Percentiles rank a stretch among this genome's conserved stretches.
Evolutionary conservation across 1,284 basidiomycete genomes (phyloP).

Genomic region (Mycena citricolor): DNA sequence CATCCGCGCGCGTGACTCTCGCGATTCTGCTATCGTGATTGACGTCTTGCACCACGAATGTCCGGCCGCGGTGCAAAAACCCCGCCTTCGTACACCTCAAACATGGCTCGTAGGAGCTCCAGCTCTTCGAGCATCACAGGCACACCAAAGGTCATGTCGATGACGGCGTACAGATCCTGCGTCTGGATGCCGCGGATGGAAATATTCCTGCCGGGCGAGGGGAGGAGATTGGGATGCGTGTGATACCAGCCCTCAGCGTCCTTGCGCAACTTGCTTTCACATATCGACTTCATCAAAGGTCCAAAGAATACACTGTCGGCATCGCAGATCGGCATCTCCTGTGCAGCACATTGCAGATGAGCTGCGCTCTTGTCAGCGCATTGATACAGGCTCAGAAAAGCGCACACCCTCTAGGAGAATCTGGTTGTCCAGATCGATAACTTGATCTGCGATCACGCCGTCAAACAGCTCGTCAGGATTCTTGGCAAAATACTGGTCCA

Average conservation of each 20-base stretch:
- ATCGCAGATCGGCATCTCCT: constrained; percentile 78
- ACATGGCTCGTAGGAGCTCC: constrained; percentile 83
- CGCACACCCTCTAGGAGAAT: constrained; percentile 65
- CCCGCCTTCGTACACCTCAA: constrained; percentile 82
- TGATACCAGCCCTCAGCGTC: constrained; percentile 82
- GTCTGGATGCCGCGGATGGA: constrained; percentile 71
- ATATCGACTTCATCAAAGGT: constrained; percentile 52
- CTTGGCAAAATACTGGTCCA: constrained; percentile 79
- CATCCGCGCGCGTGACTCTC: constrained; percentile 68
- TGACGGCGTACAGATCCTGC: constrained; percentile 79
- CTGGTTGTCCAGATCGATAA: constrained; percentile 75
- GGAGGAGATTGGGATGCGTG: constrained; percentile 74
- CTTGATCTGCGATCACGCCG: constrained; percentile 59
- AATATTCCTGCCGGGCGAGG: constrained; percentile 73
- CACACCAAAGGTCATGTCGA: constrained; percentile 58
- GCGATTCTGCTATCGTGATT: constrained; percentile 80
- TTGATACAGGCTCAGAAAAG: no score
- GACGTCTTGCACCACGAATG: constrained; percentile 78
- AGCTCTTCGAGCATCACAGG: constrained; percentile 82
- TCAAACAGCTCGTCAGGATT: constrained; percentile 74
- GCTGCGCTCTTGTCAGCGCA: constrained; percentile 37
- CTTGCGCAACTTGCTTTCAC: constrained; percentile 52
- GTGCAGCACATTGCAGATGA: constrained; percentile 86
- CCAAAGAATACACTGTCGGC: constrained; percentile 80
- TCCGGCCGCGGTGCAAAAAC: constrained; percentile 85